Evolutionary conservation across 129 eudicot species (phyloP).

Genomic region (Artemisia tridentata): DNA sequence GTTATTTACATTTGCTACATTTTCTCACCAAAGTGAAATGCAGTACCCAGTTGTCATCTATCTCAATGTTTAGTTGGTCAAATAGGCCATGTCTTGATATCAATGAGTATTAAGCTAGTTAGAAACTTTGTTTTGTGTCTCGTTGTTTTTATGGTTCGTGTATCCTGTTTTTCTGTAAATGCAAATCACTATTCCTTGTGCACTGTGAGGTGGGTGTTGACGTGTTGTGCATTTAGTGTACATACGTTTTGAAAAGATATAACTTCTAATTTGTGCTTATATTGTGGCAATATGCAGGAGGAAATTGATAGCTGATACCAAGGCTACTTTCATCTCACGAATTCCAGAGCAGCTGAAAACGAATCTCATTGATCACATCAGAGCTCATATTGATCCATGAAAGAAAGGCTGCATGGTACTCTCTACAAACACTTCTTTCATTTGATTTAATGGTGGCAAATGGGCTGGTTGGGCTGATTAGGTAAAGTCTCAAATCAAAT

Average conservation of each 20-base stretch:
- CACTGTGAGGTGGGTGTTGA: neutral
- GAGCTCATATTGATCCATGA: conserved; percentile 40
- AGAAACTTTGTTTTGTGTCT: too few species aligned
- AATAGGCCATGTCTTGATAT: too few species aligned
- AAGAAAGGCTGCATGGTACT: conserved; percentile 27
- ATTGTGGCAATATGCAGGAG: conserved; percentile 46
- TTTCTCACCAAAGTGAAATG: too few species aligned
- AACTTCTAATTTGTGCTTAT: neutral
- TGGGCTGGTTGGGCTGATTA: too few species aligned
- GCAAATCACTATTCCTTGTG: neutral
- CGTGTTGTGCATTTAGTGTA: neutral
- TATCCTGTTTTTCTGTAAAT: neutral
- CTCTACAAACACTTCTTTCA: neutral
- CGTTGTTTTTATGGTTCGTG: neutral
- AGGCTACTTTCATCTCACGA: conserved; percentile 41
- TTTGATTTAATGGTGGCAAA: neutral
- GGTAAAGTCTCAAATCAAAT: too few species aligned
- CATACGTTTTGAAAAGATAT: neutral
- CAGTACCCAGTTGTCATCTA: too few species aligned
- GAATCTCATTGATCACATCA: conserved; percentile 54
- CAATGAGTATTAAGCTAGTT: too few species aligned
- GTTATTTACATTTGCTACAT: too few species aligned
- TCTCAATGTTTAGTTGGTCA: too few species aligned
- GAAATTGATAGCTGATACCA: conserved; percentile 68
- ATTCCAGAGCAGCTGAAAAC: conserved; percentile 77